Conservation (phyloP, 768 basidiomycete genomes). For the Termitomyces eurrhizus region DNA sequence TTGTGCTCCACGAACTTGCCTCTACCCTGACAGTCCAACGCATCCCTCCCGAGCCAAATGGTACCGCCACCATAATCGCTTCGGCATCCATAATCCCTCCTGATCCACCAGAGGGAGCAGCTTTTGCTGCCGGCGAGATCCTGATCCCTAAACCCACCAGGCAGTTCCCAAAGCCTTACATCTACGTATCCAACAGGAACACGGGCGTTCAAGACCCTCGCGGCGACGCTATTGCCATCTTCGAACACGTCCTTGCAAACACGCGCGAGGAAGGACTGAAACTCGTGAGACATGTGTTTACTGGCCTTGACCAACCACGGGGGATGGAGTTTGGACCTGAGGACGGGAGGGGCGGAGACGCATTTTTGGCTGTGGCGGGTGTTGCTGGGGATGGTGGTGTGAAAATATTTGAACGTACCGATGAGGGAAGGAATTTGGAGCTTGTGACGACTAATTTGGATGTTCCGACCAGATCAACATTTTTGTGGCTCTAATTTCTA, state of each 20-base stretch:
- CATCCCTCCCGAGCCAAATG: constrained; percentile 47
- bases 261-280: constrained; percentile 22
- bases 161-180: constrained; percentile 46
- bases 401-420: constrained; percentile 46
- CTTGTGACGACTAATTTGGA: constrained; percentile 49
- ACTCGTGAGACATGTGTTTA: constrained; percentile 50
- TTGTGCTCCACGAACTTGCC: constrained; percentile 51
- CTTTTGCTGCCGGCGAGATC: constrained; percentile 59
- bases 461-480: constrained; percentile 46
- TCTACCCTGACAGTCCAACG: constrained; percentile 56
- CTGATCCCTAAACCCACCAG: constrained; percentile 48
- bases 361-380: constrained; percentile 51
- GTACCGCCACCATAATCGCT: constrained; percentile 47
- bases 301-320: constrained; percentile 58
- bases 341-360: constrained; percentile 43
- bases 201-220: constrained; percentile 42
- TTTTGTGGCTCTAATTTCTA: constrained; percentile 39
- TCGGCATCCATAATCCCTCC: constrained; percentile 47
- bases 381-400: constrained; percentile 49
- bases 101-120: constrained; percentile 31
- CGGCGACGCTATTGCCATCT: constrained; percentile 63
- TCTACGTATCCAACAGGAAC: constrained; percentile 71
- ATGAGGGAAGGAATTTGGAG: constrained; percentile 46
- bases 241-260: constrained; percentile 32
- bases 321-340: constrained; percentile 60